phyloP scores from a whole-genome alignment of 2,329 filamentous ascomycete genomes.

The Aspergillus ustus region DNA sequence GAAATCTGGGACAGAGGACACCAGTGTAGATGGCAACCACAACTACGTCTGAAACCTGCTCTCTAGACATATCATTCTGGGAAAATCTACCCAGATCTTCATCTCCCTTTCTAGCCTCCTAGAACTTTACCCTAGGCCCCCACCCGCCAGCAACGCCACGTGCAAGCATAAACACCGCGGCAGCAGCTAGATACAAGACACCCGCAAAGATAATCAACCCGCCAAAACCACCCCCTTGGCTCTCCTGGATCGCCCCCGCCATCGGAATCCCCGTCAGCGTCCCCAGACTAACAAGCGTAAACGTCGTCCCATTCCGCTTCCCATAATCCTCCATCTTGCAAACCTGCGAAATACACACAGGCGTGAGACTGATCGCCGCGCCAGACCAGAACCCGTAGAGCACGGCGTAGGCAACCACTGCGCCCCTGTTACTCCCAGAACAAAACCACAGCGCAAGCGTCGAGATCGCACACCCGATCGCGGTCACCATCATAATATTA shows the following conservation, averaged over 20 bases:
- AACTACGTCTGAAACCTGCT: background rate
- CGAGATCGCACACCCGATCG: constrained; percentile 22
- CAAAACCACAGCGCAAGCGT: constrained; percentile 32
- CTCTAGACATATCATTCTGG: background rate
- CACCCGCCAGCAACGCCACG: constrained; percentile 29
- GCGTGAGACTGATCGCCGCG: constrained; percentile 34
- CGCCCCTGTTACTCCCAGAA: constrained; percentile 16
- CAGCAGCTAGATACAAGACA: constrained; percentile 30
- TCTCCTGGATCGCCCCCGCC: constrained; percentile 28
- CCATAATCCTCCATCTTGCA: constrained; percentile 35
- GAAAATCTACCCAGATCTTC: background rate
- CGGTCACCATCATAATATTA: constrained; percentile 33
- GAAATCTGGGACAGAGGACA: background rate
- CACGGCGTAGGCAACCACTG: constrained; percentile 26
- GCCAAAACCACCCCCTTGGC: constrained; percentile 12
- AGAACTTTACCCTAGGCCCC: constrained; percentile 25
- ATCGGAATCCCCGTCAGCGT: constrained; percentile 31
- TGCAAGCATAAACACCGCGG: constrained; percentile 29
- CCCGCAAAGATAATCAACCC: constrained; percentile 27
- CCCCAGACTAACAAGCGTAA: constrained; percentile 29
- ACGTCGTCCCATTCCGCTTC: constrained; percentile 31
- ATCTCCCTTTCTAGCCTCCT: background rate
- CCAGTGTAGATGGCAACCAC: background rate
- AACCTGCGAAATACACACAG: constrained; percentile 37
- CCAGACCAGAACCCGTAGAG: constrained; percentile 35